These are phyloP conservation scores for Xylaria curta DNA, from an alignment of 495 filamentous ascomycete genomes.

Conservation along the genomic window DNA sequence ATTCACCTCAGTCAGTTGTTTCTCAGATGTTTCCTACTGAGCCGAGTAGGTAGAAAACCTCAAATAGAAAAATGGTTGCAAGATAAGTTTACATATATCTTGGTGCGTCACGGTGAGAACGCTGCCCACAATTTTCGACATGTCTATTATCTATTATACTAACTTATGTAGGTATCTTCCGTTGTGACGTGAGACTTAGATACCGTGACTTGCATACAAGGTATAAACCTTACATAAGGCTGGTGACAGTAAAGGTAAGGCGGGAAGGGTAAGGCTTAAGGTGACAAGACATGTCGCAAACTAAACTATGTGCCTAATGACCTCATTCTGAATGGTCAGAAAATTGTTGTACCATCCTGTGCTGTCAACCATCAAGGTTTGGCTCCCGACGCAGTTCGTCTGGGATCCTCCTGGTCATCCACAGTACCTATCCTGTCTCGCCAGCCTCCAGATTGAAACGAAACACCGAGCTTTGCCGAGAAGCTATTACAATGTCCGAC, in stretches of 20 bases:
- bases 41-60: neutral
- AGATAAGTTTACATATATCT: neutral
- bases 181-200: neutral
- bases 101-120: neutral
- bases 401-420: slow-evolving; percentile 3
- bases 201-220: neutral
- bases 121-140: neutral
- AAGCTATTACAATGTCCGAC: slow-evolving; percentile 15
- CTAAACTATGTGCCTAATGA: neutral
- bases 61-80: neutral
- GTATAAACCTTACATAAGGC: neutral
- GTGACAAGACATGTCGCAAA: slow-evolving; percentile 3
- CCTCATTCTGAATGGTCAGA: slow-evolving; percentile 5
- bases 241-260: neutral
- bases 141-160: neutral
- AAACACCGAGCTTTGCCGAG: neutral
- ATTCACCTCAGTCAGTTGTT: neutral
- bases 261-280: neutral
- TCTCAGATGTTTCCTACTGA: neutral
- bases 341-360: neutral
- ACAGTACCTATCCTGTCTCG: neutral
- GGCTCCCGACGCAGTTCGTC: neutral
- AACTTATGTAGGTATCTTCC: too few relatives aligned
- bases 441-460: neutral
- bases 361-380: slow-evolving; percentile 15